Evolutionary conservation across 2,329 filamentous ascomycete genomes (phyloP).

Genomic region (Penicillium janthinellum): DNA sequence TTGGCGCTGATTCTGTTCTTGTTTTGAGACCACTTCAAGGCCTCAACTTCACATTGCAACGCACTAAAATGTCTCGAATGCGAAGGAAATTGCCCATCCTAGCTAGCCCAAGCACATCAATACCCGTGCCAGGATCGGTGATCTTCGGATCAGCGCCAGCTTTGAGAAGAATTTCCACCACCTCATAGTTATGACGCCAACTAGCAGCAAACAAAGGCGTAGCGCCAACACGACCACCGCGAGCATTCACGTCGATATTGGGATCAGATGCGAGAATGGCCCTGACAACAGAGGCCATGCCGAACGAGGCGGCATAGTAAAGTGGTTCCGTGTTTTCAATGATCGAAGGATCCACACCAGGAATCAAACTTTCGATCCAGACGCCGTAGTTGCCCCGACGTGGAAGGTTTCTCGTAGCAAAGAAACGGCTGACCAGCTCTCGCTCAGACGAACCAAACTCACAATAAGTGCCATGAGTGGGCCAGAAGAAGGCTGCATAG

Average conservation of each 20-base stretch:
- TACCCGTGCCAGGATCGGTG: conserved; percentile 14
- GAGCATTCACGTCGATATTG: conserved; percentile 21
- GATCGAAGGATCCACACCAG: background rate
- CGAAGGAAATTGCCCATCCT: conserved; percentile 5
- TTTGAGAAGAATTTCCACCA: conserved; percentile 18
- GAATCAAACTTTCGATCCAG: conserved; percentile 20
- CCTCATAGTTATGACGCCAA: conserved; percentile 17
- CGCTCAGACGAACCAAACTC: conserved; percentile 5
- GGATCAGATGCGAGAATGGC: conserved; percentile 19
- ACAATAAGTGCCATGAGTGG: conserved; percentile 13
- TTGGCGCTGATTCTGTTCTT: background rate
- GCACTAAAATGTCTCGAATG: conserved; percentile 12
- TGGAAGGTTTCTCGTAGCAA: conserved; percentile 15
- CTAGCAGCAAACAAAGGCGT: conserved; percentile 23
- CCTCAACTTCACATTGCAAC: background rate
- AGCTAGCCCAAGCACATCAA: conserved; percentile 12
- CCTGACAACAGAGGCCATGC: conserved; percentile 20
- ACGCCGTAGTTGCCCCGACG: conserved; percentile 21
- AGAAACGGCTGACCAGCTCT: conserved; percentile 16
- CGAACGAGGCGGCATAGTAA: conserved; percentile 26
- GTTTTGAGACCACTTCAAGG: background rate
- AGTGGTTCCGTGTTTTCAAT: conserved; percentile 22
- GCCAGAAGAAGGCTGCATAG: conserved; percentile 23
- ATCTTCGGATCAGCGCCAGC: conserved; percentile 25
- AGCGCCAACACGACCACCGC: conserved; percentile 19